phyloP scores from a whole-genome alignment of 108 stramenopile genomes.

The Chaetoceros tenuissimus region DNA sequence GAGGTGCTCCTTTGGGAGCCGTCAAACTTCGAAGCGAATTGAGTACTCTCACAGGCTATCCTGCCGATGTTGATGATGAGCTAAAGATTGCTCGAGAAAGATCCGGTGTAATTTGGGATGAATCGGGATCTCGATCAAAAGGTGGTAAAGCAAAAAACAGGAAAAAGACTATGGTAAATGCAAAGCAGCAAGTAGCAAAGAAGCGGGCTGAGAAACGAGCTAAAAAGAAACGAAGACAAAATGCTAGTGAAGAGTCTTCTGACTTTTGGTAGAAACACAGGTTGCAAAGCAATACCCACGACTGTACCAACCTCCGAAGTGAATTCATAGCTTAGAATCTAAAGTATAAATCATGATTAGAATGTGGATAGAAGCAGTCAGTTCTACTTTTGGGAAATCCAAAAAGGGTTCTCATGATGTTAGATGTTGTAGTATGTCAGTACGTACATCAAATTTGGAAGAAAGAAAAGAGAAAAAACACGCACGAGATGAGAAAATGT shows the following conservation, averaged over 20 bases:
- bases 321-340: too few species aligned
- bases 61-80: constrained; percentile 63
- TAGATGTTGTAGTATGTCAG: too few species aligned
- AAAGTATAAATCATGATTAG: too few species aligned
- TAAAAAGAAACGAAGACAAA: not conserved
- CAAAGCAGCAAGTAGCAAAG: constrained; percentile 11
- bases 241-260: not conserved
- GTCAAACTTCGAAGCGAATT: constrained; percentile 71
- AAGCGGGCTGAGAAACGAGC: not conserved
- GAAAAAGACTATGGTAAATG: constrained; percentile 39
- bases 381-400: too few species aligned
- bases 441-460: too few species aligned
- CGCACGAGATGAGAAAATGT: too few species aligned
- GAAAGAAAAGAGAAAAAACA: too few species aligned
- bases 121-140: constrained; percentile 23
- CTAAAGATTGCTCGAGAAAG: constrained; percentile 59
- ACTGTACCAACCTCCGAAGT: too few species aligned
- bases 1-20: constrained; percentile 76
- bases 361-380: too few species aligned
- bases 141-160: constrained; percentile 67
- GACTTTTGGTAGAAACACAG: too few species aligned
- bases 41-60: constrained; percentile 51
- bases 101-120: constrained; percentile 53
- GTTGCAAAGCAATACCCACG: too few species aligned
- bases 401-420: too few species aligned